A percentile compares a stretch with the other conserved stretches of the same genome.
phyloP scores from a whole-genome alignment of 306 rosid species.

The Neltuma alba region DNA sequence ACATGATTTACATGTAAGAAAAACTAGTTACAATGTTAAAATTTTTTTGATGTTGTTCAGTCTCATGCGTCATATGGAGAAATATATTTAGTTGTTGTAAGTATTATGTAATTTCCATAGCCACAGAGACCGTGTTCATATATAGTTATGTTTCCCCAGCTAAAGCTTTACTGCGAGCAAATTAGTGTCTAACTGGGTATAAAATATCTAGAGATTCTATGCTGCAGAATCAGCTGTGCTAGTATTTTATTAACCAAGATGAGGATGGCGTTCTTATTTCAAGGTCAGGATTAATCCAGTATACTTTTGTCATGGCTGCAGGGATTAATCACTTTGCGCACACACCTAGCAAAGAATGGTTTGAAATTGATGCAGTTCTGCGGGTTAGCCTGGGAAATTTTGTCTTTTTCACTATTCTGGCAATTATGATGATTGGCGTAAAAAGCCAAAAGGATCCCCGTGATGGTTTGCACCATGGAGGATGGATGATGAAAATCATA shows the following conservation, averaged over 20 bases:
- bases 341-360: constrained; percentile 94
- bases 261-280: not conserved
- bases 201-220: not conserved
- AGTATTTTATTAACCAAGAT: constrained; percentile 18
- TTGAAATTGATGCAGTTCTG: constrained; percentile 96
- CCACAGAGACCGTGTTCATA: not conserved
- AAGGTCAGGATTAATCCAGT: constrained; percentile 13
- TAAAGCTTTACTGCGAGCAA: not conserved
- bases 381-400: constrained; percentile 99
- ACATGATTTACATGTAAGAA: not conserved
- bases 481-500: constrained; percentile 96
- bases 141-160: not conserved
- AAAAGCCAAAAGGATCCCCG: constrained; percentile 97
- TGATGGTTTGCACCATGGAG: constrained; percentile 92
- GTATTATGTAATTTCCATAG: not conserved
- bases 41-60: no score
- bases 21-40: not conserved
- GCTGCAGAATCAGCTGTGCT: not conserved
- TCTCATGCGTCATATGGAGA: not conserved
- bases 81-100: not conserved
- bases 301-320: constrained; percentile 46
- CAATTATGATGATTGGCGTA: constrained; percentile 86
- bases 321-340: constrained; percentile 91
- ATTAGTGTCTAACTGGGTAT: not conserved
- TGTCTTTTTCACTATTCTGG: constrained; percentile 85